Evolutionary conservation across 1,139 yeast species (phyloP).

Genomic region (Hyphopichia wangnamkhiaoensis): DNA sequence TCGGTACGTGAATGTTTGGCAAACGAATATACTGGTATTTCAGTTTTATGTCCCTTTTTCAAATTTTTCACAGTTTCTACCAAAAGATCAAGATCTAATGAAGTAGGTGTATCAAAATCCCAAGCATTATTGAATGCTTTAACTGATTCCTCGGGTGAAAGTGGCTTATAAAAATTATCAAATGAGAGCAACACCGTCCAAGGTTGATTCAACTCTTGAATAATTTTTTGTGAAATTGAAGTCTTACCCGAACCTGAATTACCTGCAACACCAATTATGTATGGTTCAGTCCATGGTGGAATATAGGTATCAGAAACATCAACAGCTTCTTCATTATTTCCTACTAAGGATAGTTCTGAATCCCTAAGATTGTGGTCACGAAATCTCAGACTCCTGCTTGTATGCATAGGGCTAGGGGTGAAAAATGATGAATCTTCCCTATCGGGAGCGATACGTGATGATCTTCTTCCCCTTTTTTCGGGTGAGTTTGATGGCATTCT

Average conservation of each 20-base stretch:
- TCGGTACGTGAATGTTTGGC: conserved; percentile 69
- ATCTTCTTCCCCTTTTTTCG: conserved; percentile 10
- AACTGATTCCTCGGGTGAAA: conserved; percentile 58
- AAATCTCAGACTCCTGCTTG: background rate
- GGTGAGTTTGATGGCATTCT: background rate
- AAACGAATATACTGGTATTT: conserved; percentile 88
- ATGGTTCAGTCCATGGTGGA: conserved; percentile 97
- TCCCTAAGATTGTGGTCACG: background rate
- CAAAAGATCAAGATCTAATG: conserved; percentile 76
- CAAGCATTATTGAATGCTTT: conserved; percentile 66
- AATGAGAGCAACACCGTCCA: conserved; percentile 93
- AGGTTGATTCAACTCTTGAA: conserved; percentile 80
- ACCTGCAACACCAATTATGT: conserved; percentile 93
- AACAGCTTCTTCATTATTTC: background rate
- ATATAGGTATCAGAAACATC: conserved; percentile 45
- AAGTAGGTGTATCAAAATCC: conserved; percentile 85
- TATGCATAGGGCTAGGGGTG: conserved; percentile 10
- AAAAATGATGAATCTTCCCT: conserved; percentile 18
- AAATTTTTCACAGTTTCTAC: conserved; percentile 63
- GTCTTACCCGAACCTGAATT: conserved; percentile 96
- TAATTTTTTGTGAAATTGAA: conserved; percentile 82
- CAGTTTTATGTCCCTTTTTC: conserved; percentile 57
- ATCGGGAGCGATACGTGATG: conserved; percentile 25
- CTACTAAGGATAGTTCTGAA: background rate
- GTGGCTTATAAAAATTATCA: conserved; percentile 86